Evolutionary conservation across 2,329 filamentous ascomycete genomes (phyloP), one percentile per base, ranked within the genome.

Genomic region (Microcyclosporella mali): DNA sequence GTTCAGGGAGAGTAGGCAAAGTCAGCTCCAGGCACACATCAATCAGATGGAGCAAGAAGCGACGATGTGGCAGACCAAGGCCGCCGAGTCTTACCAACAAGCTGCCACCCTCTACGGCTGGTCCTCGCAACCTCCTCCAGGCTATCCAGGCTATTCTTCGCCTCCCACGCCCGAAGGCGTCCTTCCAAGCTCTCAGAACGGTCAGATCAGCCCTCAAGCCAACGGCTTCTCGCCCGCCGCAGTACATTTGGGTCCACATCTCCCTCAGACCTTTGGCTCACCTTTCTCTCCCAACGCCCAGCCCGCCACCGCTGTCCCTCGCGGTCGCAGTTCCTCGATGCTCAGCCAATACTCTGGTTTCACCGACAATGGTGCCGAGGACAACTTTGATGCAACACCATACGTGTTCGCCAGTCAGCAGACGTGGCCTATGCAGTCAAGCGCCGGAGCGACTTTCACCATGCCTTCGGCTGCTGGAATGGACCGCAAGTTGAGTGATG

Each of bases 141-240:
- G 47, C 8, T 55, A 53, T 21, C 43, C 49, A 28, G 46, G 47
- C 19, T 50, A 56, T 41, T 67, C 68, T 18, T 64, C 69, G 31
- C 70, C 70, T 25, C 66, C 66, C 0, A 80, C 77, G n/a, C 78
- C 78, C n/a, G 78, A 81, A 62, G 75, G 75, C 19, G 70, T 72
- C 25, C 62, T 80, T 11, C 75, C 77, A 17, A 75, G 75, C 43
- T 76, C 74, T 8, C 21, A 25, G 21, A 70, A 43, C 6, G 52
- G 52, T 37, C 46, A 50, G 35, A 34, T 49, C 41, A 49, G 43
- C 37, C 46, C 46, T 47, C 44, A 46, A 33, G 32, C 49, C 14
- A 52, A 50, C 31, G 49, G 49, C 31, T 49, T 43, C 41, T 43
- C 41, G 43, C 41, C 44, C n/a, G n/a, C 47, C 16, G 9, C 21